Conservation (phyloP, 2,329 filamentous ascomycete genomes). For the Arachnopeziza araneosa region DNA sequence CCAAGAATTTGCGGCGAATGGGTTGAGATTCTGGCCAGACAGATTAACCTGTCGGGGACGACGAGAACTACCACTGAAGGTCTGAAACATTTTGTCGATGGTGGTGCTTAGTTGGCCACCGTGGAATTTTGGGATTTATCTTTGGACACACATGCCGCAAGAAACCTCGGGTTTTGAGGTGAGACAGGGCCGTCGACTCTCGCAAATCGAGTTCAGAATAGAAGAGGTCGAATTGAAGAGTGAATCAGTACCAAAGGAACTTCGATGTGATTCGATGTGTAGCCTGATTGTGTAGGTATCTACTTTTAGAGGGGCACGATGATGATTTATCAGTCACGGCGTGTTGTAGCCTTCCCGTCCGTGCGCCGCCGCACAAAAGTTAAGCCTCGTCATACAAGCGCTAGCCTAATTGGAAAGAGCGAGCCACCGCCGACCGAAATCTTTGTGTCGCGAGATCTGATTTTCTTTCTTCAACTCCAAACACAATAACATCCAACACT, state of each 20-base stretch:
- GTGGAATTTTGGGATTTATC: not conserved
- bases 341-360: not conserved
- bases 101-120: not conserved
- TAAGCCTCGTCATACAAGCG: not conserved
- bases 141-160: not conserved
- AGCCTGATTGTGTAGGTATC: not conserved
- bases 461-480: constrained; percentile 13
- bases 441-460: not conserved
- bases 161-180: not conserved
- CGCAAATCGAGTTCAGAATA: not conserved
- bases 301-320: not conserved
- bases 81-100: constrained; percentile 67
- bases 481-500: constrained; percentile 20
- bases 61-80: constrained; percentile 83
- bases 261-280: constrained; percentile 1
- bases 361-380: not conserved
- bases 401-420: not conserved
- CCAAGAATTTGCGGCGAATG: constrained; percentile 62
- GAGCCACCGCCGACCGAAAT: not conserved
- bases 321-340: not conserved
- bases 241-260: not conserved
- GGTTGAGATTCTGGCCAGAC: constrained; percentile 75
- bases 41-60: constrained; percentile 90
- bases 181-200: not conserved
- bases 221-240: not conserved